phyloP scores from a whole-genome alignment of 345 rosid genomes.

The Cardiospermum halicacabum region DNA sequence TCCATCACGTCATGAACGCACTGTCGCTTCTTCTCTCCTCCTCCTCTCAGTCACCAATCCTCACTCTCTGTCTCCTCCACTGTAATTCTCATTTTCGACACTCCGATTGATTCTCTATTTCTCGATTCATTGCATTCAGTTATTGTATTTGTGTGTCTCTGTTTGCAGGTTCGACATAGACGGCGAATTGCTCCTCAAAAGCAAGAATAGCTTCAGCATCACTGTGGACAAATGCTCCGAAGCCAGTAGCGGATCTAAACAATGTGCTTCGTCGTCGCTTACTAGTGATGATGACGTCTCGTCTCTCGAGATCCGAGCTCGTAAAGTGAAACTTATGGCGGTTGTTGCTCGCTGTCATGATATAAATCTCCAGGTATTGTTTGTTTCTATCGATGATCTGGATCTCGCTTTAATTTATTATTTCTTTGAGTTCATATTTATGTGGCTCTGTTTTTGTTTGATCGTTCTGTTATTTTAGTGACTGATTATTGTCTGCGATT shows the following conservation, averaged over 20 bases:
- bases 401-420: no score
- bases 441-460: no score
- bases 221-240: no score
- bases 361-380: constrained; percentile 51
- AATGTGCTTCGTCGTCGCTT: constrained; percentile 34
- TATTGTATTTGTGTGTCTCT: neutral
- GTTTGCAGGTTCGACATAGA: constrained; percentile 24
- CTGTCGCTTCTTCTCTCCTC: constrained; percentile 77
- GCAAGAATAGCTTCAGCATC: constrained; percentile 24
- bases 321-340: constrained; percentile 29
- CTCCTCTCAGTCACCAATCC: constrained; percentile 43
- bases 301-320: constrained; percentile 26
- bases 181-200: constrained; percentile 11
- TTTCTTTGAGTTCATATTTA: no score
- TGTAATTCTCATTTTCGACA: constrained; percentile 18
- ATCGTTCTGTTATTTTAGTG: no score
- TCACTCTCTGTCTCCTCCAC: constrained; percentile 26
- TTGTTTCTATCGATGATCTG: no score
- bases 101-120: neutral
- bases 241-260: constrained; percentile 26
- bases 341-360: constrained; percentile 30
- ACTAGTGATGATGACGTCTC: constrained; percentile 37
- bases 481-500: no score
- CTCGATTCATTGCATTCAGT: constrained; percentile 3
- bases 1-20: constrained; percentile 59